Base-by-base conservation (phyloP, 1,139 yeast genomes). In the Protomyces inouyei region DNA sequence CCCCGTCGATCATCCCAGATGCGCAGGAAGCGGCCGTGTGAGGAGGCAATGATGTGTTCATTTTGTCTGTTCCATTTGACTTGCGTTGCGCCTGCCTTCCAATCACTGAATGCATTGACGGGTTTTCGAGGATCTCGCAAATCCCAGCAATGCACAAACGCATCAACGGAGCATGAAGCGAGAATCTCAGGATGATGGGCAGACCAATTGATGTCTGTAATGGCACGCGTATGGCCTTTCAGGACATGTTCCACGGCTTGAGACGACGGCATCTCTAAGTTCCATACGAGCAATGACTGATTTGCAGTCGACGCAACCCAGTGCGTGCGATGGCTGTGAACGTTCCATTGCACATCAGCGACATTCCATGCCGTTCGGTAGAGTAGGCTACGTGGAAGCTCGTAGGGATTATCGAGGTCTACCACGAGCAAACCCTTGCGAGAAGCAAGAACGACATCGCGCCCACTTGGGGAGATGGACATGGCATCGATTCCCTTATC, bases 291-390 rank as follows among this genome's bases (percentile, higher is more conserved):
- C 0, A 97, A 98, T 75, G 93, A 92, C 73, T 93, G 98, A 74
- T 93, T 93, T 1, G 52, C 52, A 3, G 98, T 91, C 0, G 96
- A 88, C 0, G 92, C 87, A 63, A 95, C 91, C 96, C 97, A 91
- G 18, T 87, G 81, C 0, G 96, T 95, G 68, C 88, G 88, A 0
- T 85, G 80, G 10, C 82, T 80, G 73, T 90, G 95, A 0, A 98
- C 97, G 2, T 95, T 89, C 98, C 98, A 93, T 74, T 93, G 98
- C 0, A 92, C 97, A 73, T 93, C 97, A 0, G 98, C 97, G 1
- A 93, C 98, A 74, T 93, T 98, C 98, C 98, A 95, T 0, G 96
- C 86, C 0, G 98, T 92, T 38, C 85, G 80, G 73, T 93, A 97
- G 65, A 86, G 95, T 35, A 93, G 81, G 91, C 95, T 89, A 66